Evolutionary conservation across 1,139 yeast species (phyloP).

Genomic region (Taphrina wiesneri): DNA sequence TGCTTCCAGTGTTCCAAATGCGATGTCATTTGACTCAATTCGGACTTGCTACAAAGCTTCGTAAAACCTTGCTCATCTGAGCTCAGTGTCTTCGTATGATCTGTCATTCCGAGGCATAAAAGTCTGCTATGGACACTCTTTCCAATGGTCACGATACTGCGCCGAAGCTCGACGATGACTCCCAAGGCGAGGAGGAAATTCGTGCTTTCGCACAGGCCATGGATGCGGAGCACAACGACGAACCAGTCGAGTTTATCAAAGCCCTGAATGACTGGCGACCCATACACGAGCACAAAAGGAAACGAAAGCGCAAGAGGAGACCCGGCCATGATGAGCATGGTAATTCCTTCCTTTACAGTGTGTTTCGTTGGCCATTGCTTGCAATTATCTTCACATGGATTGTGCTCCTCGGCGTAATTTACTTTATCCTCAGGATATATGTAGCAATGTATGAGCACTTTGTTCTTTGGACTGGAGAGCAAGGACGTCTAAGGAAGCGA

Average conservation of each 20-base stretch:
- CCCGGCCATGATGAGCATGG: constrained; percentile 20
- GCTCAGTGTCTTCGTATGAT: not conserved
- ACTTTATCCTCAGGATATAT: constrained; percentile 58
- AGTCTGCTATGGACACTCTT: not conserved
- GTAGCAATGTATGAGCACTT: constrained; percentile 65
- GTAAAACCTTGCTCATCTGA: not conserved
- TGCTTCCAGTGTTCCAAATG: not conserved
- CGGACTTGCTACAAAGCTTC: not conserved
- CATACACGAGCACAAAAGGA: constrained; percentile 45
- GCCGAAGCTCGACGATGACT: constrained; percentile 1
- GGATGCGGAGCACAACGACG: constrained; percentile 30
- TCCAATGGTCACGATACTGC: constrained; percentile 1
- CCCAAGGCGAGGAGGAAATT: constrained; percentile 19
- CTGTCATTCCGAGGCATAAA: not conserved
- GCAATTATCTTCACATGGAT: constrained; percentile 17
- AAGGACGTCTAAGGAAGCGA: constrained; percentile 54
- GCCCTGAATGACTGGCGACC: constrained; percentile 75
- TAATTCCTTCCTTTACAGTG: constrained; percentile 6
- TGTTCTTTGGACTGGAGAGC: constrained; percentile 57
- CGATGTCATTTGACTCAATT: not conserved
- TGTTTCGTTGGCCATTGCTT: constrained; percentile 19
- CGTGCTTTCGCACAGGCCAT: constrained; percentile 16
- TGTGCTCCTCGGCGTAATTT: constrained; percentile 52
- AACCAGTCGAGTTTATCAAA: constrained; percentile 50
- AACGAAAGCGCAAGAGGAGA: constrained; percentile 3